Evolutionary conservation across 129 eudicot species (phyloP), one percentile per base, ranked within the genome.

Genomic region (Tagetes patula): DNA sequence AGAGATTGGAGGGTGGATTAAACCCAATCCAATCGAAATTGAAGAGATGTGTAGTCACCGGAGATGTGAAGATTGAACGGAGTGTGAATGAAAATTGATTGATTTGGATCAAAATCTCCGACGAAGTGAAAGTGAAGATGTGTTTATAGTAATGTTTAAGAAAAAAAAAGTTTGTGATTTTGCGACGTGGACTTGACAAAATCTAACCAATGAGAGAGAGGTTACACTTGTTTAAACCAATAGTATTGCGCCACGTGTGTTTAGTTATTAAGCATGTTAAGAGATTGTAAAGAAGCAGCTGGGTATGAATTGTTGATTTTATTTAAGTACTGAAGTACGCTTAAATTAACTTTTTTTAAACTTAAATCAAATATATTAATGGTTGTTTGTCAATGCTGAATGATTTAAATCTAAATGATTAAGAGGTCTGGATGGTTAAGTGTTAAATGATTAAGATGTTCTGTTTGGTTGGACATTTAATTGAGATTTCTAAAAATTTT

Each of bases 121-220:
- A 20, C 69, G 70, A 13, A 30, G 53, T 40, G 66, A 74, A 30
- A 66, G 74, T 48, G 80, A 63, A 31, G 36, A 12, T 10, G 8
- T 42, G 8, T 8, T 42, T 39, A 52, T 54, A 47, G 53, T 47
- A 27, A 50, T 14, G 34, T 53, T 53, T 14, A 8, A 34, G 47
- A 6, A 67, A 30, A 41, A 50, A 72, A 50, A 72, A 65, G 20
- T 5, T 70, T 65, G 3, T 74, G 27, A 66, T 6, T 67, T 74
- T 59, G 80, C 77, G 42, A 90, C 96, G 96, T 87, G 93, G 82
- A 80, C 63, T 58, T 52, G 73, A 52, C 12, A 39, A 50, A 63
- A 56, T 73, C 75, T 71, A 46, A 37, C 95, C 97, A 91, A 91
- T 91, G 60, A 82, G 88, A 66, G 77, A 64, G 73, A 65, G 60